Evolutionary conservation across 306 rosid species (phyloP).

Genomic region (Vigna reflexopilosa): DNA sequence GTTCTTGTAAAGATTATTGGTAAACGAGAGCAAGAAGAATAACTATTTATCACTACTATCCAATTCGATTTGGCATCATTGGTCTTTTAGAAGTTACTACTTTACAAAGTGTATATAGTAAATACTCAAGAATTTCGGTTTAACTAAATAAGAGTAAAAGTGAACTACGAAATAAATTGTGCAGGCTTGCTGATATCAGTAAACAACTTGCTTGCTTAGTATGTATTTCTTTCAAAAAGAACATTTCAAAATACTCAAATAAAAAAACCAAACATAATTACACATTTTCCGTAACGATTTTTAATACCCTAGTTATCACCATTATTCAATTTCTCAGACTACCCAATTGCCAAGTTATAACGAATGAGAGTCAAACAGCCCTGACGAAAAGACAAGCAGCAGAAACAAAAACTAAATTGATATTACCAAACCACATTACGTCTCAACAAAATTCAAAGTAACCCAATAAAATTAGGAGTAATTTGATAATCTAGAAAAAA

Average conservation of each 20-base stretch:
- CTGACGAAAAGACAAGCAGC: background rate
- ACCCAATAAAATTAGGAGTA: conserved; percentile 26
- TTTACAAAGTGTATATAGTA: background rate
- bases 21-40: background rate
- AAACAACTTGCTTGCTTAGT: too few relatives aligned
- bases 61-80: background rate
- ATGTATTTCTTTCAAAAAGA: too few relatives aligned
- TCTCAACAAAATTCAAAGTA: background rate
- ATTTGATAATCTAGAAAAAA: conserved; percentile 30
- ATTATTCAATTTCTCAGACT: too few relatives aligned
- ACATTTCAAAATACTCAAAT: background rate
- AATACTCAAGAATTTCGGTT: too few relatives aligned
- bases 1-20: conserved; percentile 76
- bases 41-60: background rate
- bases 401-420: conserved; percentile 24
- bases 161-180: background rate
- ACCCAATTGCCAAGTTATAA: background rate
- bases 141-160: too few relatives aligned
- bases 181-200: background rate
- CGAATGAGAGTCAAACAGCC: background rate
- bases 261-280: too few relatives aligned
- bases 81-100: background rate
- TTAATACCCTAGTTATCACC: background rate
- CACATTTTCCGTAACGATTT: background rate
- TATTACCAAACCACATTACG: conserved; percentile 20